Evolutionary conservation across 805 yeast species (phyloP), one percentile per base, ranked within the genome.

Genomic region (Candida corydali): DNA sequence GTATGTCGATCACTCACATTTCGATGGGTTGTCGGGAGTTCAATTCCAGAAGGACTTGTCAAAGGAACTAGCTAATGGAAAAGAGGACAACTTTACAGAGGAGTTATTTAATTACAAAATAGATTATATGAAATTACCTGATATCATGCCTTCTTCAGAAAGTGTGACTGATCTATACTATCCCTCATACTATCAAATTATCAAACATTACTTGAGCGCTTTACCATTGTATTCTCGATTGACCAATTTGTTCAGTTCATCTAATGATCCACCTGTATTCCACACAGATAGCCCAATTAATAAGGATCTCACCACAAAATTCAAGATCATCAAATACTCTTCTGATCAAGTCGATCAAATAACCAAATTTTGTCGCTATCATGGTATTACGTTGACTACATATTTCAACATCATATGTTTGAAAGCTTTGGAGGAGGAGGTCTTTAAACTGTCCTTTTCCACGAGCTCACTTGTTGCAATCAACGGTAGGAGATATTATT

Each of bases 11-110:
- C 65, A 53, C 38, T 25, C 54, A 4, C 36, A 57, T 10, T 54
- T 46, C 32, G 68, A 62, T 43, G 69, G 67, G 3, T 43, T 47
- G 8, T 51, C 63, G 3, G 64, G 59, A 1, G 42, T 44, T 12
- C 50, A 47, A 33, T 57, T 63, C 39, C 65, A 60, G 26, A 43
- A 45, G 17, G 50, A 52, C 16, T 46, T 61, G 18, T 33, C 46
- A 10, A 29, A 40, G 15, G 49, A 46, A 26, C 29, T 49, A 37
- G 43, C 37, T 9, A 16, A 3, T 18, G 38, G 40, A n/a, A 8
- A 17, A 5, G 38, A 44, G 10, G 30, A 19, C 5, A 16, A 20
- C 15, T 41, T 24, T 17, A 20, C 32, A 3, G 33, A 39, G 9
- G 37, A 28, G 16, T 27, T 44, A 14, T 44, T 38, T 17, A 26